Evolutionary conservation across 208 protist genomes (phyloP).

Genomic region (Crithidia thermophila): DNA sequence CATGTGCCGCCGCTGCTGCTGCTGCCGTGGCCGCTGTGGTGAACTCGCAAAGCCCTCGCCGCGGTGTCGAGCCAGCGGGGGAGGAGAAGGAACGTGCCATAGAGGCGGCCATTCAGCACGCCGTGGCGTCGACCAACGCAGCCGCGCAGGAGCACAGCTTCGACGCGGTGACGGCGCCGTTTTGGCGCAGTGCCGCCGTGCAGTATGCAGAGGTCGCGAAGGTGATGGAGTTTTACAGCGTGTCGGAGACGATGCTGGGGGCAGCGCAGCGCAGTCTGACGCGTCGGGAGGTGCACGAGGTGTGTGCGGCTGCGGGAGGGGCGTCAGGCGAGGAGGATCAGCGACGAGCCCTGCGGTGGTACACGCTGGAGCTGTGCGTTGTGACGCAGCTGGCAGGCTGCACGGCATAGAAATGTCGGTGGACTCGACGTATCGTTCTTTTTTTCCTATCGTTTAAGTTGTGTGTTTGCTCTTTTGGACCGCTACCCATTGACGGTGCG

Average conservation of each 20-base stretch:
- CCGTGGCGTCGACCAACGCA: constrained; percentile 13
- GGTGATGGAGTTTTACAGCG: constrained; percentile 29
- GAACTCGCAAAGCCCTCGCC: no score
- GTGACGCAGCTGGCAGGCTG: constrained; percentile 54
- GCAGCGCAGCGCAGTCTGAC: constrained; percentile 30
- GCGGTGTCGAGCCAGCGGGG: no score
- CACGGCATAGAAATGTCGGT: constrained; percentile 48
- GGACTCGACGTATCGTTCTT: no score
- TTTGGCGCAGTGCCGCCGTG: constrained; percentile 17
- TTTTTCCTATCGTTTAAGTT: no score
- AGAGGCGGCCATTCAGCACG: background rate
- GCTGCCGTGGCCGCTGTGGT: background rate
- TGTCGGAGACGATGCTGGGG: constrained; percentile 29
- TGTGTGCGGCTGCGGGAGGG: background rate
- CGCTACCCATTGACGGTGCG: no score
- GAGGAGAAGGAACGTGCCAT: constrained; percentile 2
- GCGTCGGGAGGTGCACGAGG: constrained; percentile 4
- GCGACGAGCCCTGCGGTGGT: constrained; percentile 23
- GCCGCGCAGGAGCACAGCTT: constrained; percentile 12
- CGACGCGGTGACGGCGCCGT: constrained; percentile 7
- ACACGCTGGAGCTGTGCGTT: constrained; percentile 57
- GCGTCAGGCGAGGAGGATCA: constrained; percentile 5
- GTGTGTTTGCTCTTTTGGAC: no score
- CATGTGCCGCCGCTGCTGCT: background rate
- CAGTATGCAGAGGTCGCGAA: constrained; percentile 17